phyloP scores from a whole-genome alignment of 192 early-diverging fungal species.

The Coemansia sp. region DNA sequence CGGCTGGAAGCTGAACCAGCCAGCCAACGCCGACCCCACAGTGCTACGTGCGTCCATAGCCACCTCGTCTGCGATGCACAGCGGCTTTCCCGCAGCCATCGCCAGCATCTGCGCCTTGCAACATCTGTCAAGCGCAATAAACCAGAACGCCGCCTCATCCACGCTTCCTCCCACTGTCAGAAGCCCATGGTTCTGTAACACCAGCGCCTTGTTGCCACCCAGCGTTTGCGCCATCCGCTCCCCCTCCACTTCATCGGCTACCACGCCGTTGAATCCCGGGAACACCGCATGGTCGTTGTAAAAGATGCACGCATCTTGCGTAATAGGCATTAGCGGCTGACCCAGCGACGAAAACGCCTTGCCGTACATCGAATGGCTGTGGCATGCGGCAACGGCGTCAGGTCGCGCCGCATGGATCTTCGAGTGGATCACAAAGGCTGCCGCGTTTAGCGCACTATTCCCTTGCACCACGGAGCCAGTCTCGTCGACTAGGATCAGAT shows the following conservation, averaged over 20 bases:
- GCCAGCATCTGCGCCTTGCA: slow-evolving; percentile 60
- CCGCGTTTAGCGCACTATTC: slow-evolving; percentile 55
- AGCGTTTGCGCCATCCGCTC: slow-evolving; percentile 52
- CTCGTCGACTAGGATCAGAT: slow-evolving; percentile 61
- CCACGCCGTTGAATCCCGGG: slow-evolving; percentile 59
- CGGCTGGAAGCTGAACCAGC: slow-evolving; percentile 55
- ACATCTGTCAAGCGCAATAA: slow-evolving; percentile 58
- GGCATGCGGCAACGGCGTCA: slow-evolving; percentile 57
- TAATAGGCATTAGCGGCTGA: slow-evolving; percentile 50
- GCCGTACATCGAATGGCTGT: slow-evolving; percentile 63
- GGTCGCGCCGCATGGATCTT: slow-evolving; percentile 55
- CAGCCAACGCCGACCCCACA: slow-evolving; percentile 33
- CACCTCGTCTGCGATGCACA: slow-evolving; percentile 30
- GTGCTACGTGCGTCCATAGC: slow-evolving; percentile 32
- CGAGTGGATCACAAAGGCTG: slow-evolving; percentile 63
- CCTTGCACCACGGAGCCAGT: slow-evolving; percentile 56
- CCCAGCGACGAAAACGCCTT: slow-evolving; percentile 60
- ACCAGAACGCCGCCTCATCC: slow-evolving; percentile 60
- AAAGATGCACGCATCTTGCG: slow-evolving; percentile 65
- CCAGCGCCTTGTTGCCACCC: slow-evolving; percentile 56
- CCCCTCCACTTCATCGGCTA: slow-evolving; percentile 60
- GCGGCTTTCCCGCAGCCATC: slow-evolving; percentile 43
- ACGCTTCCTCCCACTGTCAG: slow-evolving; percentile 57
- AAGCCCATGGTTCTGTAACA: slow-evolving; percentile 63
- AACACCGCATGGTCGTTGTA: slow-evolving; percentile 57